Percentiles rank a stretch among this genome's conserved stretches.
Conservation (phyloP, 352 stramenopile genomes). For the Phytophthora podocarpi region DNA sequence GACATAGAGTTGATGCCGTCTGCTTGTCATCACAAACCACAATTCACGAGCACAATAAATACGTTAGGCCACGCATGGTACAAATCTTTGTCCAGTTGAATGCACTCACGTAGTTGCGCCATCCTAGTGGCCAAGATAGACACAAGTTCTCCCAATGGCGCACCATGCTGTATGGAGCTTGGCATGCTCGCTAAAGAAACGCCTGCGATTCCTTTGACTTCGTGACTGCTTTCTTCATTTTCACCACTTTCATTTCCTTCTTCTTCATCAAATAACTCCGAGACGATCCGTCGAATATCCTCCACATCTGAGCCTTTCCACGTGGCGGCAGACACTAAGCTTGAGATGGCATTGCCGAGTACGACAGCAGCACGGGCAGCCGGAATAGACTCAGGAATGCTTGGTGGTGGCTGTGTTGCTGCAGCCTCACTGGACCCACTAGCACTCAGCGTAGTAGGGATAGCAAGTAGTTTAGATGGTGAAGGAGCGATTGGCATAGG, state of each 20-base stretch:
- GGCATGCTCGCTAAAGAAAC: conserved; percentile 11
- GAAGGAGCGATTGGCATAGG: conserved; percentile 38
- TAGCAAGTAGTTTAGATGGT: conserved; percentile 13
- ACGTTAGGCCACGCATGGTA: neutral
- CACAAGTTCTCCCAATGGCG: conserved; percentile 69
- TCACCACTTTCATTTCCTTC: conserved; percentile 12
- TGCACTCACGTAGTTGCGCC: conserved; percentile 60
- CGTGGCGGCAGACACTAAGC: conserved; percentile 65
- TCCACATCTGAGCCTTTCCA: conserved; percentile 79
- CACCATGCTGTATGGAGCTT: conserved; percentile 47
- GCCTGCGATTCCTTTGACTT: neutral
- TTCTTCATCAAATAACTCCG: conserved; percentile 60
- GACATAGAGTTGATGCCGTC: conserved; percentile 79
- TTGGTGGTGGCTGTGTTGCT: conserved; percentile 1
- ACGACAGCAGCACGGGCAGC: conserved; percentile 75
- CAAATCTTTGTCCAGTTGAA: neutral
- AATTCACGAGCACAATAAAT: conserved; percentile 20
- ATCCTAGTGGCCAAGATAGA: conserved; percentile 74
- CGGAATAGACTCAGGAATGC: conserved; percentile 59
- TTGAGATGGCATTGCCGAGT: conserved; percentile 74
- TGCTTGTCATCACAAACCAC: conserved; percentile 26
- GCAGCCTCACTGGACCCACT: neutral
- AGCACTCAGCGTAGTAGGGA: neutral
- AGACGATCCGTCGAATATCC: conserved; percentile 59
- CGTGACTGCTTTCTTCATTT: conserved; percentile 5